Percentiles rank a stretch among this genome's conserved stretches.
These are phyloP conservation scores for Cordyceps pruinosa DNA, from an alignment of 2,329 filamentous ascomycete species.

Conservation along the genomic window DNA sequence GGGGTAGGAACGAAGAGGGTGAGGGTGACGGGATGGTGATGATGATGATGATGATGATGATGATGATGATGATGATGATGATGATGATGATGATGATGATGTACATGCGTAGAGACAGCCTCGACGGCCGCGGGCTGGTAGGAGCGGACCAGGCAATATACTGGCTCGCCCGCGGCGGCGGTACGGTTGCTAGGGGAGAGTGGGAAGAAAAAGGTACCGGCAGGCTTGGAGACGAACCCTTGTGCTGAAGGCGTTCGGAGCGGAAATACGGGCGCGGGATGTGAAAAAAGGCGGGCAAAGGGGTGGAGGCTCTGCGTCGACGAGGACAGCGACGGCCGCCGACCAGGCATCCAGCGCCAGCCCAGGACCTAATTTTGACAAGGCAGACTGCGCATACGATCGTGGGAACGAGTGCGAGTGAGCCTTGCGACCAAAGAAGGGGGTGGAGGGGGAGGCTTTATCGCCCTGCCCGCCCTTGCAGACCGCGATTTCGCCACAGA, in stretches of 20 bases:
- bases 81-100: not conserved
- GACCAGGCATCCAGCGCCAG: not conserved
- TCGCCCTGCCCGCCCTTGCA: not conserved
- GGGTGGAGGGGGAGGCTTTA: too few species aligned
- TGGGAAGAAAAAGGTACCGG: not conserved
- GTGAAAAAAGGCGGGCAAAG: not conserved
- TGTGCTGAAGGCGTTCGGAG: not conserved
- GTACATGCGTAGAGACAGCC: not conserved
- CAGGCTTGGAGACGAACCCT: not conserved
- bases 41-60: too few species aligned
- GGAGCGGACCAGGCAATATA: too few species aligned
- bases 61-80: too few species aligned
- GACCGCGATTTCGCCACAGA: not conserved
- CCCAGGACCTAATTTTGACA: not conserved
- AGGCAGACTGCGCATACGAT: not conserved
- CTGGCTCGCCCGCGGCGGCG: too few species aligned
- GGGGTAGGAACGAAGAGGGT: too few species aligned
- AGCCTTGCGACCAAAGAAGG: too few species aligned
- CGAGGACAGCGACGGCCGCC: not conserved
- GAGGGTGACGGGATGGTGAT: too few species aligned
- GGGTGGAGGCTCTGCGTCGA: too few species aligned
- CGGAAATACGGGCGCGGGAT: not conserved
- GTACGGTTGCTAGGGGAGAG: too few species aligned
- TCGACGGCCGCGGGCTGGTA: too few species aligned
- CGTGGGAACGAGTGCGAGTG: not conserved